A percentile compares a stretch with the other conserved stretches of the same genome.
Conservation (phyloP, 306 rosid species). For the Glycine latifolia region DNA sequence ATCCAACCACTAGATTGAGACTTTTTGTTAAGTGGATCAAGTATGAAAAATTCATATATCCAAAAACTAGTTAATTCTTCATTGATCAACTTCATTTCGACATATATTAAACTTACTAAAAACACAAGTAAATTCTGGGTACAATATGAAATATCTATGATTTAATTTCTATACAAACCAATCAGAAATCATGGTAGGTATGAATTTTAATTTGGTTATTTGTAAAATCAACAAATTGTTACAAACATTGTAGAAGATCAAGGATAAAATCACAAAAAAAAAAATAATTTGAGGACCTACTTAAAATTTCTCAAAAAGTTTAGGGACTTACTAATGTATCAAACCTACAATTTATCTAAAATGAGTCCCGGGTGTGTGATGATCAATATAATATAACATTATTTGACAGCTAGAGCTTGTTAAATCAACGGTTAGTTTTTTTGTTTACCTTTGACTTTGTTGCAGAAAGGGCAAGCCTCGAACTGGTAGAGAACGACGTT, state of each 20-base stretch:
- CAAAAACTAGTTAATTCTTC: not conserved
- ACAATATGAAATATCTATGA: not conserved
- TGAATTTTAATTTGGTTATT: not conserved
- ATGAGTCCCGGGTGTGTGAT: not conserved
- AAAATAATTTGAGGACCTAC: no score
- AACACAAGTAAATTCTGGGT: not conserved
- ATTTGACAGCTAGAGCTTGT: not conserved
- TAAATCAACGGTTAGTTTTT: not conserved
- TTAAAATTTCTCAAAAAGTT: no score
- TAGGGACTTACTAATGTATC: no score
- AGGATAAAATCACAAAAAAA: no score
- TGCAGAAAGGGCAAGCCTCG: constrained; percentile 97
- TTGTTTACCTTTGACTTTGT: constrained; percentile 80
- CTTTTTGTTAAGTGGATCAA: not conserved
- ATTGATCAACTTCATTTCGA: not conserved
- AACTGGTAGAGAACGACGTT: constrained; percentile 91
- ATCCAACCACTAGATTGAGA: not conserved
- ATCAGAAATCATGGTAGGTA: not conserved
- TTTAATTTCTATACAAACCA: no score
- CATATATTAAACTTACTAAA: not conserved
- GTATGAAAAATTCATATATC: not conserved
- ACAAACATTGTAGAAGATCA: no score
- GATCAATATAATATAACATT: not conserved
- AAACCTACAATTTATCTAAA: not conserved
- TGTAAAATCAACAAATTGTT: no score